Evolutionary conservation across 1,284 basidiomycete genomes (phyloP).

Genomic region (Ceratobasidium sp.): DNA sequence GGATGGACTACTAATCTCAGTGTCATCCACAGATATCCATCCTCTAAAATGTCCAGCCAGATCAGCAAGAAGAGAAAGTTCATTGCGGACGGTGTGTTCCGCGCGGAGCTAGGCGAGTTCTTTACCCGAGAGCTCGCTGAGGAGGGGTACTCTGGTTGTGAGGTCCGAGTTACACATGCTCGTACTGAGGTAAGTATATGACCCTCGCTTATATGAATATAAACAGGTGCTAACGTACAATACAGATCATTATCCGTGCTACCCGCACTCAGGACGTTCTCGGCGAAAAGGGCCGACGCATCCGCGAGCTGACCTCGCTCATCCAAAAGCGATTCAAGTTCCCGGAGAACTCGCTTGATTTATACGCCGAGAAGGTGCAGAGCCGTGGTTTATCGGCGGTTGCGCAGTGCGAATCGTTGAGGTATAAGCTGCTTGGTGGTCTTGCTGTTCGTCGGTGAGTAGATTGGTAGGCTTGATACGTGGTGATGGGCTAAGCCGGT

Average conservation of each 20-base stretch:
- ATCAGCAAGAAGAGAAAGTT: constrained; percentile 98
- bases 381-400: constrained; percentile 98
- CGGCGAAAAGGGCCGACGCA: constrained; percentile 99
- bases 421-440: constrained; percentile 99
- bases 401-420: constrained; percentile 98
- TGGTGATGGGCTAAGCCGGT: neutral
- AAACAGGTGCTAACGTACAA: neutral
- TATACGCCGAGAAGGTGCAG: constrained; percentile 99
- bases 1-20: constrained; percentile 28
- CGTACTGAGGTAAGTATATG: constrained; percentile 84
- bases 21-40: constrained; percentile 23
- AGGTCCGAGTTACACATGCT: constrained; percentile 99
- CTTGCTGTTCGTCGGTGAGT: constrained; percentile 96
- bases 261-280: constrained; percentile 99
- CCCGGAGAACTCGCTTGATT: constrained; percentile 98
- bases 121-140: constrained; percentile 99
- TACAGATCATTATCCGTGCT: constrained; percentile 97
- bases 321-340: constrained; percentile 99
- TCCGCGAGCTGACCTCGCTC: constrained; percentile 97
- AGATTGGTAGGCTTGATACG: neutral
- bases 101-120: constrained; percentile 98
- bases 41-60: constrained; percentile 74
- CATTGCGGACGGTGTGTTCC: constrained; percentile 98
- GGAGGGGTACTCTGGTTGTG: constrained; percentile 99
- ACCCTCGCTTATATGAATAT: constrained; percentile 18